Evolutionary conservation across 192 early-diverging fungal species (phyloP).

Genomic region (Backusella macrospora): DNA sequence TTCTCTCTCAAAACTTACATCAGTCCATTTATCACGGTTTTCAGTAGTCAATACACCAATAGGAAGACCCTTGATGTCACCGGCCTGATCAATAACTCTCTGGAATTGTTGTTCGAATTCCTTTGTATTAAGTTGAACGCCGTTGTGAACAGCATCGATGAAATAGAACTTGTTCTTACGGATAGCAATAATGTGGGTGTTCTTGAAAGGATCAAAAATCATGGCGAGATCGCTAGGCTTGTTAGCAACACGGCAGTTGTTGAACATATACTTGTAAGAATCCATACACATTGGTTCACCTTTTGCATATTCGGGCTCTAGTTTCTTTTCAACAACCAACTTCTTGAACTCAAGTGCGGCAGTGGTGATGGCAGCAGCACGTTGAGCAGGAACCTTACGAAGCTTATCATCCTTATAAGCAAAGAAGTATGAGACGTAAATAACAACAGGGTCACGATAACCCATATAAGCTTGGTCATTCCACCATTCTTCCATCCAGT

Average conservation of each 20-base stretch:
- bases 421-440: slow-evolving; percentile 98
- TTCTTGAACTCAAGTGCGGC: slow-evolving; percentile 89
- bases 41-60: slow-evolving; percentile 91
- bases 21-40: slow-evolving; percentile 93
- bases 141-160: slow-evolving; percentile 74
- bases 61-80: slow-evolving; percentile 65
- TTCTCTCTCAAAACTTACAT: slow-evolving; percentile 45
- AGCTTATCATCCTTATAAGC: slow-evolving; percentile 88
- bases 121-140: slow-evolving; percentile 76
- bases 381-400: slow-evolving; percentile 72
- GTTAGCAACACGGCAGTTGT: slow-evolving; percentile 88
- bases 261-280: slow-evolving; percentile 97
- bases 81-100: slow-evolving; percentile 69
- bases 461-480: slow-evolving; percentile 92
- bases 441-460: slow-evolving; percentile 95
- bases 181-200: slow-evolving; percentile 86
- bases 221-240: slow-evolving; percentile 83
- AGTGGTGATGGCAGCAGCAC: slow-evolving; percentile 89
- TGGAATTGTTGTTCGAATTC: slow-evolving; percentile 84
- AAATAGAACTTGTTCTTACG: slow-evolving; percentile 91
- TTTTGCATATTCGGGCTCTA: slow-evolving; percentile 84
- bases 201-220: slow-evolving; percentile 68
- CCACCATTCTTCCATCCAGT: slow-evolving; percentile 99
- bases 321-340: slow-evolving; percentile 70
- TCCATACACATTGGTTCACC: slow-evolving; percentile 82